Evolutionary conservation across 805 yeast species (phyloP), one percentile per base, ranked within the genome.

Genomic region (Candida pini): DNA sequence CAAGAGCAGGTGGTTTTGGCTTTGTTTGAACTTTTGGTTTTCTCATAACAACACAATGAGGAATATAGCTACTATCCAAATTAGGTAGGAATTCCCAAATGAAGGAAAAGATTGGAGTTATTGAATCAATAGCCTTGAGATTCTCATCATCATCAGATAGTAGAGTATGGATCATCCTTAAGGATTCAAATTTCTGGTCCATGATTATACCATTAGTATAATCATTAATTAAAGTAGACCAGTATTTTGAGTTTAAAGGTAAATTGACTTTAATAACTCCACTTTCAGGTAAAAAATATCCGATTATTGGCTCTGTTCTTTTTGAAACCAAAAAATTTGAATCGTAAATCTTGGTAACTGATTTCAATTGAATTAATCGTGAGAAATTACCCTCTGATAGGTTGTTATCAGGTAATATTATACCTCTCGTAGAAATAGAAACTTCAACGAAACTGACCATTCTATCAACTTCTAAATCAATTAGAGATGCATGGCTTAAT

Each of bases 221-320:
- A 29, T 54, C 59, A 34, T 53, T 57, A 9, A 57, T 40, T 18
- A 56, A 34, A 6, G 54, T 44, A 3, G 61, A 47, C 63, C 63
- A 59, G 23, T 54, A 44, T 26, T 53, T 53, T 2, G 62, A 48
- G 36, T 52, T 53, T 22, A 59, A 38, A 1, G 64, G 62, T 15
- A 59, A 39, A 31, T 49, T 53, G 13, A 58, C 36, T 22, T 48
- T 50, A 13, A 53, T 41, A 17, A 39, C 41, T 4, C 43, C 16
- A 15, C 43, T 35, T 16, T 47, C 50, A 1, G 50, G 40, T 4
- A 48, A 35, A 21, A 54, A 34, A 19, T 45, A 45, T 1, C 58
- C 64, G 2, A 58, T 50, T 5, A 56, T 39, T 5, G 62, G 61
- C 34, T 59, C 64, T 4, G 53, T 42, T 26, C 41, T 47, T 23